Base-by-base conservation (phyloP, 352 stramenopile species). In the Phytophthora parvispora region DNA sequence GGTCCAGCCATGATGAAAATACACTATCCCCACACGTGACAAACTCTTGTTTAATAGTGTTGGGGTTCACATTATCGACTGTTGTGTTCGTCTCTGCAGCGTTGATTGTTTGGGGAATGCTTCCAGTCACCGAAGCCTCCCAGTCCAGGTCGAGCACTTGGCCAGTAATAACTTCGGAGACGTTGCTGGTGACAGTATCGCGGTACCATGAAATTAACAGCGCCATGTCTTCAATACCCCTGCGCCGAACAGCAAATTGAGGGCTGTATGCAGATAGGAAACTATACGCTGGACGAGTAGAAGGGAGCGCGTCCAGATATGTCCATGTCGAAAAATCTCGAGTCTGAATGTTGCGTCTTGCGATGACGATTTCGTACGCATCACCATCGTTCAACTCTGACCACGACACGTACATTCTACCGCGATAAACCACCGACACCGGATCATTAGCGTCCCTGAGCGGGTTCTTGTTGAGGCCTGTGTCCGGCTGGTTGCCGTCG, bases 381-480 rank as follows among this genome's bases (percentile, higher is more conserved):
- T 78, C 69, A 0, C 60, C 22, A 2, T 45, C 48, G 7, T 72
- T 81, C 48, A 78, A 76, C 45, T 94, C 87, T 1, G 60, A 59
- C 87, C 87, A 95, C 0, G 82, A 69, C 1, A 93, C 50, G 20
- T 88, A 95, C 75, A 95, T 80, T 4, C 68, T 66, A 6, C 77
- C 72, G 18, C 80, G 78, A 64, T 89, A 92, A 12, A 90, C 75
- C 2, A 76, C 60, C 1, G 74, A 70, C 13, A 53, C 57, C 0
- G 85, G 83, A 0, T 89, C 67, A 8, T 71, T 74, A 16, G 87
- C 82, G 47, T 92, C 69, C 51, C 81, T 83, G 0, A 56, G 27
- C 5, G 72, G 69, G 40, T 93, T 64, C 22, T 56, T 62, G 60
- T 95, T 95, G 20, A 95, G 68, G 0, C 87, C 87, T 0, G 60